Evolutionary conservation across 1,284 basidiomycete species (phyloP).

Genomic region (Pascua guehoae): DNA sequence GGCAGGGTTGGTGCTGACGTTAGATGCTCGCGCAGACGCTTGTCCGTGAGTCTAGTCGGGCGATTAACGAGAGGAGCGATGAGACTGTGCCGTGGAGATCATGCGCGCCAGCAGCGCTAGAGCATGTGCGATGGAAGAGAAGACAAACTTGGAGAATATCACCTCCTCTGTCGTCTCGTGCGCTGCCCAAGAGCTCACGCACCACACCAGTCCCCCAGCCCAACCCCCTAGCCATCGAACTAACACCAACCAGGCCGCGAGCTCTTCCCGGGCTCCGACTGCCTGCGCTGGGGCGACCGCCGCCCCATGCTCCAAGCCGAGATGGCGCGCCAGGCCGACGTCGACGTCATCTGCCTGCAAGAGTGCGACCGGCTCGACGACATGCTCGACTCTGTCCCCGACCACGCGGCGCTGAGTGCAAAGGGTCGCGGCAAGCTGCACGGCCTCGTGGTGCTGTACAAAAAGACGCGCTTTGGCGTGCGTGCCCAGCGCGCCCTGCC

Average conservation of each 20-base stretch:
- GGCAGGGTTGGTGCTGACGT: conserved; percentile 2
- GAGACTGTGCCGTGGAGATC: no score
- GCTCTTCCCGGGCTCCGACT: conserved; percentile 73
- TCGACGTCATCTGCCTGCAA: conserved; percentile 72
- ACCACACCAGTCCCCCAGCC: no score
- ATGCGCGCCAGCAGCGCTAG: no score
- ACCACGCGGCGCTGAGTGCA: conserved; percentile 57
- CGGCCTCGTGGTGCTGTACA: conserved; percentile 75
- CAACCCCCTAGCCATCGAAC: no score
- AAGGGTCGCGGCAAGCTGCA: conserved; percentile 71
- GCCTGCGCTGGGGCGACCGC: conserved; percentile 67
- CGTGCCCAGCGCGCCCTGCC: conserved; percentile 30
- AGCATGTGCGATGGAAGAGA: no score
- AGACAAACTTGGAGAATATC: no score
- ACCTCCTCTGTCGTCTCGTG: no score
- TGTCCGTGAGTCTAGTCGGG: conserved; percentile 46
- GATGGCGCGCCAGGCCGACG: conserved; percentile 57
- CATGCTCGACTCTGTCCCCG: conserved; percentile 58
- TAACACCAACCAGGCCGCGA: conserved; percentile 60
- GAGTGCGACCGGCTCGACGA: conserved; percentile 62
- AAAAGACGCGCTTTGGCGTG: conserved; percentile 55
- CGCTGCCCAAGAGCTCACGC: no score
- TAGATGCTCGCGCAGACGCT: conserved; percentile 56
- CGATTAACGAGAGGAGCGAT: no score
- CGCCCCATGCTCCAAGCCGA: conserved; percentile 72